phyloP scores from a whole-genome alignment of 2,329 filamentous ascomycete species.

The Colletotrichum gigasporum region DNA sequence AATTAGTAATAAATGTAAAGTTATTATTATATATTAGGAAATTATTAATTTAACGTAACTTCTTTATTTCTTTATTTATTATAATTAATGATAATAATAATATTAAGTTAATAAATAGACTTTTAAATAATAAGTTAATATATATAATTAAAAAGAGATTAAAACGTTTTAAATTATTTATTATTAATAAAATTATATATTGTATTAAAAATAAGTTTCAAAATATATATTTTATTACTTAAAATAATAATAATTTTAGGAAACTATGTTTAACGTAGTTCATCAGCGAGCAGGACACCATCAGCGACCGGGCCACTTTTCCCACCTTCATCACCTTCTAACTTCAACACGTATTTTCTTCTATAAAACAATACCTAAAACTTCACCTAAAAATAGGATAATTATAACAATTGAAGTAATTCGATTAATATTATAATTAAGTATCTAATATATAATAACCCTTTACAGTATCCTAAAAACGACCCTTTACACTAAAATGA shows the following conservation, averaged over 20 bases:
- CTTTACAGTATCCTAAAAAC: no score
- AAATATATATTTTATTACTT: not conserved
- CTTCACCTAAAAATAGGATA: no score
- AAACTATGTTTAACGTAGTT: not conserved
- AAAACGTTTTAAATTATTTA: not conserved
- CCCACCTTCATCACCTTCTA: no score
- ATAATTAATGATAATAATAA: slow-evolving; percentile 14
- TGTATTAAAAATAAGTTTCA: slow-evolving; percentile 2
- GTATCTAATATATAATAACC: no score
- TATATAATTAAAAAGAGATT: not conserved
- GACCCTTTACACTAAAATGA: no score
- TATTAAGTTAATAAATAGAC: not conserved
- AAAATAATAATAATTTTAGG: slow-evolving; percentile 26
- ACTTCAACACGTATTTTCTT: no score
- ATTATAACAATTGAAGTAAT: no score
- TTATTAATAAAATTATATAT: slow-evolving; percentile 10
- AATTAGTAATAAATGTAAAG: slow-evolving; percentile 10
- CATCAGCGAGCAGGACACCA: no score
- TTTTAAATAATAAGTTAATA: not conserved
- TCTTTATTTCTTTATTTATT: slow-evolving; percentile 10
- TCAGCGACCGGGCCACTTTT: no score
- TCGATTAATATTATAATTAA: no score
- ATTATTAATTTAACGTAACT: not conserved
- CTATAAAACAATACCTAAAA: no score
- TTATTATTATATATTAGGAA: slow-evolving; percentile 4